A percentile compares a stretch with the other conserved stretches of the same genome.
Evolutionary conservation across 225 moss, liverwort and hornwort species (phyloP).

Genomic region (Straminergon stramineum): DNA sequence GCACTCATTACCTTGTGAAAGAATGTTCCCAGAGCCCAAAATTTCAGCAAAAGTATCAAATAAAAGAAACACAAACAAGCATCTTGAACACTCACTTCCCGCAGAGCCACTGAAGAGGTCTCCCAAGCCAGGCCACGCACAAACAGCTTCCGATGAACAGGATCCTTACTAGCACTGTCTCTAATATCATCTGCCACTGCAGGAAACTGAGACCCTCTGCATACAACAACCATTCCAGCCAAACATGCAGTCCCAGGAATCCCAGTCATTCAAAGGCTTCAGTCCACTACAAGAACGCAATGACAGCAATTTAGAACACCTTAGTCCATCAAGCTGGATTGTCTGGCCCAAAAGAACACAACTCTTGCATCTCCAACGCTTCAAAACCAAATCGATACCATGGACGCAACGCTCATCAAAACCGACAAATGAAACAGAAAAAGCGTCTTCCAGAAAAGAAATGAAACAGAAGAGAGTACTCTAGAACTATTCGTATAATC

Average conservation of each 20-base stretch:
- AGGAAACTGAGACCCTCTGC: slow-evolving; percentile 99
- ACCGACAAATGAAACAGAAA: neutral
- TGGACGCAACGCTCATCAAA: neutral
- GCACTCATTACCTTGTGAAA: slow-evolving; percentile 21
- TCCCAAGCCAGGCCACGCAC: slow-evolving; percentile 99
- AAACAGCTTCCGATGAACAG: slow-evolving; percentile 99
- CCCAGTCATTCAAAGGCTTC: slow-evolving; percentile 70
- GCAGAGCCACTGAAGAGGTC: slow-evolving; percentile 99
- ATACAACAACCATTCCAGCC: slow-evolving; percentile 91
- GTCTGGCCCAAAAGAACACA: slow-evolving; percentile 4
- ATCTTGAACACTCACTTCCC: slow-evolving; percentile 99
- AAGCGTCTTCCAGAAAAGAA: neutral
- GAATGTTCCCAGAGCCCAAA: slow-evolving; percentile 12
- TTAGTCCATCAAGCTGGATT: slow-evolving; percentile 1
- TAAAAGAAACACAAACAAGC: slow-evolving; percentile 55
- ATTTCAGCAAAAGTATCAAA: slow-evolving; percentile 21
- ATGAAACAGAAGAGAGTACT: neutral
- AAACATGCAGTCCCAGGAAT: slow-evolving; percentile 95
- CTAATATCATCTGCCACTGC: slow-evolving; percentile 99
- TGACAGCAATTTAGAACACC: slow-evolving; percentile 14
- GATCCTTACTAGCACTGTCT: slow-evolving; percentile 99
- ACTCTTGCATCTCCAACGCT: slow-evolving; percentile 1
- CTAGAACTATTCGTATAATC: neutral
- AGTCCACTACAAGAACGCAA: slow-evolving; percentile 29
- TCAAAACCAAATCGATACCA: slow-evolving; percentile 7